Evolutionary conservation across 164 flowering plant genomes (phyloP).

Genomic region (Kalanchoe fedtschenkoi): DNA sequence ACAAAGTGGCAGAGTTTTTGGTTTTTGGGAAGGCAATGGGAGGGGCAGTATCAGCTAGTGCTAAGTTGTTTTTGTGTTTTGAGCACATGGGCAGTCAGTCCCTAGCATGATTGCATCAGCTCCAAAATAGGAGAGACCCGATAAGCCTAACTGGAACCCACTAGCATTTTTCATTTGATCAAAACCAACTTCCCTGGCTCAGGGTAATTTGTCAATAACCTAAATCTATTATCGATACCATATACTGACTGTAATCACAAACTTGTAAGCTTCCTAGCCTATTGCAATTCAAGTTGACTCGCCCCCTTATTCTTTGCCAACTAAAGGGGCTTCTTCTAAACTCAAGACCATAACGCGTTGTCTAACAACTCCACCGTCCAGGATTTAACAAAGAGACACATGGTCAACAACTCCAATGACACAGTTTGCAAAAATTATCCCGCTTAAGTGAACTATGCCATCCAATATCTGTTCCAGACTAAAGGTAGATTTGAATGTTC

Average conservation of each 20-base stretch:
- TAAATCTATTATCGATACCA: not conserved
- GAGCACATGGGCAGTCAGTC: not conserved
- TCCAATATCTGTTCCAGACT: not conserved
- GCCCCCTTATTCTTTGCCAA: not conserved
- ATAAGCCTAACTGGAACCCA: constrained; percentile 1
- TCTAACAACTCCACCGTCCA: not conserved
- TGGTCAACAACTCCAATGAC: not conserved
- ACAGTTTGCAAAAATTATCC: not conserved
- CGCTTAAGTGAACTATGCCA: not conserved
- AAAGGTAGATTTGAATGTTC: not conserved
- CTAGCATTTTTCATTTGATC: not conserved
- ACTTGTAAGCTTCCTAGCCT: not conserved
- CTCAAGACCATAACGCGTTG: constrained; percentile 1
- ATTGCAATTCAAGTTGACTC: not conserved
- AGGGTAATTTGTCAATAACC: not conserved
- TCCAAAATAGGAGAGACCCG: not conserved
- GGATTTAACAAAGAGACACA: not conserved
- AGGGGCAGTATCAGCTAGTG: constrained; percentile 3
- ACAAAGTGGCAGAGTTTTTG: not conserved
- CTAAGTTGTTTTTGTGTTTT: not conserved
- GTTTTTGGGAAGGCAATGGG: not conserved
- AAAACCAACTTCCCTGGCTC: not conserved
- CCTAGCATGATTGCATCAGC: constrained; percentile 3
- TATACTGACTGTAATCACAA: not conserved
- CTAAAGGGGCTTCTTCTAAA: not conserved